Percentiles rank a stretch among this genome's conserved stretches.
Conservation (phyloP, 2,329 filamentous ascomycete genomes). For the Tolypocladium album region DNA sequence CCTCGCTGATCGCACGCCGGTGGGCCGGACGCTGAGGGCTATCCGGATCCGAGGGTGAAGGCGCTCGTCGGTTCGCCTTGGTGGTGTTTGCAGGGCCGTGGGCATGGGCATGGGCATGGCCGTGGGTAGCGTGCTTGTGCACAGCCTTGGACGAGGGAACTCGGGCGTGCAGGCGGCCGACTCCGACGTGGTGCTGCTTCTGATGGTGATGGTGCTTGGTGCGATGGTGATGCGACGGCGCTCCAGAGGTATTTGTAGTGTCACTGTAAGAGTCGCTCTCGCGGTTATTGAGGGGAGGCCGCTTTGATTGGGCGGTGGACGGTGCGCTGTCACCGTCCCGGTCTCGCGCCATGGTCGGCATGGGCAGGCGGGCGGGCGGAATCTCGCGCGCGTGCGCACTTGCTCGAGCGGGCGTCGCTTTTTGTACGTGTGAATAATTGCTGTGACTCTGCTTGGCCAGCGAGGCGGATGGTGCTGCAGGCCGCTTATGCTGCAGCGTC, state of each 20-base stretch:
- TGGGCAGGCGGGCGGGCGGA: neutral
- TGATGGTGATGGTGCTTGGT: constrained; percentile 17
- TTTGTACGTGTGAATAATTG: neutral
- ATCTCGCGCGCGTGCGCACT: neutral
- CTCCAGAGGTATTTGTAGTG: constrained; percentile 11
- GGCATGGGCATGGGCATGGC: neutral
- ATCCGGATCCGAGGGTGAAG: constrained; percentile 23
- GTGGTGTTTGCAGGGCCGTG: constrained; percentile 19
- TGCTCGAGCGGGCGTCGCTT: constrained; percentile 1
- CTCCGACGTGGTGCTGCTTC: constrained; percentile 25
- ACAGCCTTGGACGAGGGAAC: constrained; percentile 41
- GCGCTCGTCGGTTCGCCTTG: constrained; percentile 31
- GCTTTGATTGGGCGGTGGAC: constrained; percentile 45
- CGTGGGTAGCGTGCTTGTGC: constrained; percentile 25
- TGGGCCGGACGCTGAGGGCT: constrained; percentile 22
- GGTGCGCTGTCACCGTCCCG: constrained; percentile 36
- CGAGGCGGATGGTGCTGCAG: constrained; percentile 1
- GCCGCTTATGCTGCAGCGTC: constrained; percentile 5
- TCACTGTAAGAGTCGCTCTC: constrained; percentile 24
- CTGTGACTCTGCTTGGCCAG: neutral
- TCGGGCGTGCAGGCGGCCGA: constrained; percentile 38
- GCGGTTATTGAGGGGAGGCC: constrained; percentile 26
- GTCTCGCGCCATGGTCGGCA: constrained; percentile 29
- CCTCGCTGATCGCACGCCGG: constrained; percentile 39
- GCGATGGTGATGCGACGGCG: constrained; percentile 16